Evolutionary conservation across 208 protist genomes (phyloP), one percentile per base, ranked within the genome.

Genomic region (Leishmania major): DNA sequence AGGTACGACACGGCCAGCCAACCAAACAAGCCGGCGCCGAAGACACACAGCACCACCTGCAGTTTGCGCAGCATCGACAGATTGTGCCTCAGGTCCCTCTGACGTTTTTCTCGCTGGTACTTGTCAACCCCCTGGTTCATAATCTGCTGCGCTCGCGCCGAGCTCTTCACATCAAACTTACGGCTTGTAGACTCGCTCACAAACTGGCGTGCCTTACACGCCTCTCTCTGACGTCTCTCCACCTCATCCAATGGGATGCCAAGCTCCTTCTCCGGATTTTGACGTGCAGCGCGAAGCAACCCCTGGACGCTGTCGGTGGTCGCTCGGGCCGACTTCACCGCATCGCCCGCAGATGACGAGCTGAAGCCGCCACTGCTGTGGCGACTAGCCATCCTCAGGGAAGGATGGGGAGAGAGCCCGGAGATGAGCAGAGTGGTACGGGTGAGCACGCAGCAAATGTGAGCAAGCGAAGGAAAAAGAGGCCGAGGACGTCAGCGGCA

Each of bases 121-220:
- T 85, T 87, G 60, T 90, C 81, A 28, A 96, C 79, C 25, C 94
- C 94, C 25, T 88, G 77, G 66, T 90, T 92, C 91, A 97, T 92
- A 49, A 97, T 94, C 82, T 97, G 94, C 85, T 96, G 92, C 51
- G 94, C 92, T 22, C 94, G 88, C 19, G 94, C 85, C 28, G 92
- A 93, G 85, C 94, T 96, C 82, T 92, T 94, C 80, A 97, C 93
- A 35, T 95, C 92, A 72, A 97, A 96, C 62, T 66, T 69, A 8
- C 88, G 86, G 31, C 82, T 80, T 0, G 88, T 89, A 4, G 75
- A 62, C 0, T 88, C 79, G 55, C 89, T 93, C 7, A 90, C 84
- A 82, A 89, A 95, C 40, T 76, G 84, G 70, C 88, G 91, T 31
- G 92, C 86, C 47, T 73, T 75, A 25, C 83, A 77, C 1, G 94